Percentiles rank a stretch among this genome's conserved stretches.
These are phyloP conservation scores for Kodamaea alishanica DNA, from an alignment of 1,139 yeast genomes.

Conservation along the genomic window DNA sequence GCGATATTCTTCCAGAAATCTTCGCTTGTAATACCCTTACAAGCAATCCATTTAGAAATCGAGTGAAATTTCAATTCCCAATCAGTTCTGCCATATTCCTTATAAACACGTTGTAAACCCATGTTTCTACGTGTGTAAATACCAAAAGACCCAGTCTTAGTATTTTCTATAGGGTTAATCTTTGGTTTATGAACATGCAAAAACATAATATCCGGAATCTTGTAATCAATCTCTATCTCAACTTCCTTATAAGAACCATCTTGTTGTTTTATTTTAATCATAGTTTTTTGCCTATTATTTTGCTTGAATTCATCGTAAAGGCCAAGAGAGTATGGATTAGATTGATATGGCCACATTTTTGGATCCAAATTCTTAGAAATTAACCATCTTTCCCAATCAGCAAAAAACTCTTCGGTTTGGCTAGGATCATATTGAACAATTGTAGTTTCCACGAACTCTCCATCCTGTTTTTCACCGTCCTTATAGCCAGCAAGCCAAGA, in stretches of 20 bases:
- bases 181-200: conserved; percentile 45
- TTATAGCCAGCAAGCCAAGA: conserved; percentile 27
- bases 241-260: conserved; percentile 4
- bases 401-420: conserved; percentile 19
- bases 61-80: conserved; percentile 38
- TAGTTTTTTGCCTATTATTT: conserved; percentile 7
- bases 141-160: conserved; percentile 17
- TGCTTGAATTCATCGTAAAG: conserved; percentile 22
- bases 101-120: conserved; percentile 18
- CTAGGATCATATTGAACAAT: conserved; percentile 35
- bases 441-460: conserved; percentile 26
- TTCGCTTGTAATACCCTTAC: conserved; percentile 26
- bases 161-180: conserved; percentile 29
- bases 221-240: conserved; percentile 8
- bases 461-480: conserved; percentile 14
- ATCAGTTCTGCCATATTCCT: conserved; percentile 21
- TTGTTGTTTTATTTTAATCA: conserved; percentile 3
- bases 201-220: conserved; percentile 28
- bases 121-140: conserved; percentile 22
- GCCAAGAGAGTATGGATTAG: conserved; percentile 22
- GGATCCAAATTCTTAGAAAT: conserved; percentile 22
- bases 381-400: conserved; percentile 31
- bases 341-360: conserved; percentile 31
- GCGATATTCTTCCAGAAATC: conserved; percentile 23
- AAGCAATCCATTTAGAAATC: conserved; percentile 34